Evolutionary conservation across 352 stramenopile genomes (phyloP).

Genomic region (Phytophthora fragariae): DNA sequence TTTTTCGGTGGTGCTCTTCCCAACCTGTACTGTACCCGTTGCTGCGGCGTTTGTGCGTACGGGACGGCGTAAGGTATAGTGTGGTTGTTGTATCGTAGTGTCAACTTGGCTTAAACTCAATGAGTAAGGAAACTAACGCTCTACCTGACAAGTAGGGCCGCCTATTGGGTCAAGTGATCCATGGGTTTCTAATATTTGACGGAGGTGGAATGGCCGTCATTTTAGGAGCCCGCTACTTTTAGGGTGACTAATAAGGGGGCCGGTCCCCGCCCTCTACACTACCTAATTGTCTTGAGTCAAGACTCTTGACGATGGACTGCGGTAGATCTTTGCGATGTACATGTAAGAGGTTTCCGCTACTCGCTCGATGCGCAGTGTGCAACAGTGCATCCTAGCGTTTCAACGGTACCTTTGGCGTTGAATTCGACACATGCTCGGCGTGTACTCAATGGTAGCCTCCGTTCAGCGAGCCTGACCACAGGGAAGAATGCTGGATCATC

Average conservation of each 20-base stretch:
- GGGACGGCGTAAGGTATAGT: not conserved
- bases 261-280: slow-evolving; percentile 49
- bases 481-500: not conserved
- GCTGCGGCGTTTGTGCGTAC: slow-evolving; percentile 15
- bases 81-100: too few relatives aligned
- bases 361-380: not conserved
- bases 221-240: slow-evolving; percentile 54
- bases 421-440: not conserved
- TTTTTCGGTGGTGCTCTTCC: not conserved
- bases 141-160: slow-evolving; percentile 88
- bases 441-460: not conserved
- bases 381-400: not conserved
- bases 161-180: slow-evolving; percentile 56
- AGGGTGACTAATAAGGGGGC: slow-evolving; percentile 50
- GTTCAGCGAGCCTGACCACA: not conserved
- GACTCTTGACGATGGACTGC: not conserved
- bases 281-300: too few relatives aligned
- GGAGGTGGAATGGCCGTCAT: slow-evolving; percentile 79
- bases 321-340: not conserved
- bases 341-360: not conserved
- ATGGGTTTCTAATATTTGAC: slow-evolving; percentile 76
- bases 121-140: slow-evolving; percentile 93
- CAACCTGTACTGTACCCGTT: not conserved
- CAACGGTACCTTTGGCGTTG: not conserved
- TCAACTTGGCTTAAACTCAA: slow-evolving; percentile 89